phyloP scores from a whole-genome alignment of 805 yeast species.

The Myxozyma melibiosi region DNA sequence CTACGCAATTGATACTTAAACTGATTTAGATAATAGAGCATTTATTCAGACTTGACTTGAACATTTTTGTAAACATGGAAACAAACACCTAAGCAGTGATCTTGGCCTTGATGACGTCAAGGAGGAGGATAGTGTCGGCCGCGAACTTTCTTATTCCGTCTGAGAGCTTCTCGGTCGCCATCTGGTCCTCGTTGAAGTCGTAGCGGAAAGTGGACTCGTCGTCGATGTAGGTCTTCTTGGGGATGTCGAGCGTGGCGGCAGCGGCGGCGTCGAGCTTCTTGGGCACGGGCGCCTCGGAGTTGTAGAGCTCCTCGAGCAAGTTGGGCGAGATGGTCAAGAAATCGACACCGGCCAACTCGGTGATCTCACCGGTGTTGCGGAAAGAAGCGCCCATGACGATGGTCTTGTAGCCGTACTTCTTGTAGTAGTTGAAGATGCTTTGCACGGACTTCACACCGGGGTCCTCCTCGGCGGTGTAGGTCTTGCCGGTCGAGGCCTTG shows the following conservation, averaged over 20 bases:
- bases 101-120: conserved; percentile 33
- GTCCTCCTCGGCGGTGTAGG: conserved; percentile 76
- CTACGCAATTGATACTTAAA: no score
- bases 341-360: conserved; percentile 96
- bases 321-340: conserved; percentile 93
- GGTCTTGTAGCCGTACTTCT: conserved; percentile 93
- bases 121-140: conserved; percentile 82
- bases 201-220: conserved; percentile 91
- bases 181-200: conserved; percentile 90
- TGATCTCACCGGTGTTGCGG: conserved; percentile 95
- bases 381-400: conserved; percentile 99
- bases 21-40: no score
- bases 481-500: conserved; percentile 91
- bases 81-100: conserved; percentile 14
- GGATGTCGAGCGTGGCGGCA: conserved; percentile 51
- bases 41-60: no score
- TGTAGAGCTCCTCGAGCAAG: conserved; percentile 82
- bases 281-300: conserved; percentile 79
- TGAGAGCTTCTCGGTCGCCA: conserved; percentile 96
- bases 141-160: conserved; percentile 98
- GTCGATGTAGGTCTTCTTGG: conserved; percentile 78
- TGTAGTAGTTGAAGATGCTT: conserved; percentile 93
- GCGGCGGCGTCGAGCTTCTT: conserved; percentile 75
- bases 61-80: no score
- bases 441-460: conserved; percentile 96